Evolutionary conservation across 2,329 filamentous ascomycete genomes (phyloP), one percentile per base, ranked within the genome.

Genomic region (Rutstroemia sydowiana): DNA sequence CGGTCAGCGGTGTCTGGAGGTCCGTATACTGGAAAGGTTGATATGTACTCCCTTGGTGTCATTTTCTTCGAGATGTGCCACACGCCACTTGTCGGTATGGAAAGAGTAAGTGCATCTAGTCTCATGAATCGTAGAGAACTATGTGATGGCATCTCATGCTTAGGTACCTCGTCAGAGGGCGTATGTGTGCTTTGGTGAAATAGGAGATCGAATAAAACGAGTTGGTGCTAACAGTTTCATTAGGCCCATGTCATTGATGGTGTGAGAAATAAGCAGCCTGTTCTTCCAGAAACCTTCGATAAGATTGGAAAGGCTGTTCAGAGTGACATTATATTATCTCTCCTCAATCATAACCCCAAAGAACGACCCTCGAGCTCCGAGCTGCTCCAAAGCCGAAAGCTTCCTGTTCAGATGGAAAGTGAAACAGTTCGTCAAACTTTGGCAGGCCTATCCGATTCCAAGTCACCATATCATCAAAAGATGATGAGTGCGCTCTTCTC

Each of bases 61-160:
- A 97, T 98, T 52, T 95, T 98, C 71, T 97, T 96, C 60, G 93
- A 98, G 69, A 98, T 98, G 93, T 95, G 87, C 63, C 91, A 84
- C 58, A 70, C 74, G 31, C 75, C 80, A 65, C 59, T 74, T 10
- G 60, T 61, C 7, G 81, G 81, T 4, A 84, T 85, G 79, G 77
- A 85, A 61, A 76, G 82, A 56, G 79, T 52, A 37, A 48, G 44
- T 48, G 23, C 28, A 43, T 32, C 3, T 10, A 23, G 18, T 34
- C 21, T 48, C 2, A 18, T 32, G 20, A 16, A 13, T n/a, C 9
- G 9, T 14, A 10, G 10, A 43, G 11, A 13, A 23, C 1, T 18
- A 18, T 42, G 10, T 20, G 5, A 23, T 34, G 14, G 3, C n/a
- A n/a, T n/a, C n/a, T n/a, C n/a, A n/a, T n/a, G n/a, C n/a, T n/a